Conservation (phyloP, 2,329 filamentous ascomycete genomes). For the Stachybotrys chlorohalonatus region DNA sequence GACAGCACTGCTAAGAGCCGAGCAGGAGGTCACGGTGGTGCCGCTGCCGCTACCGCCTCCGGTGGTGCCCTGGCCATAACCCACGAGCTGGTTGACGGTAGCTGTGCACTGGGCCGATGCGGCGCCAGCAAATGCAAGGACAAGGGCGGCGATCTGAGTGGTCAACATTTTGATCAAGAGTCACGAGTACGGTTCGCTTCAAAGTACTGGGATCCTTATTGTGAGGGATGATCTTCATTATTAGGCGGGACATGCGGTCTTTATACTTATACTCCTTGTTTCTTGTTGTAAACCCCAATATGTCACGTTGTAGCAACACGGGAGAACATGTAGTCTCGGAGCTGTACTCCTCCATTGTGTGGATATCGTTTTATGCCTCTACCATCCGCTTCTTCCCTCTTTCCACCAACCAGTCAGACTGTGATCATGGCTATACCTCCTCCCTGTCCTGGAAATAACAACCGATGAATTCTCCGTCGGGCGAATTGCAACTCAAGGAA, state of each 20-base stretch:
- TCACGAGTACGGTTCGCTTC: not conserved
- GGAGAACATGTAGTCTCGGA: too few relatives aligned
- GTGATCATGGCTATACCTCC: too few relatives aligned
- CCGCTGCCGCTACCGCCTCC: slow-evolving; percentile 33
- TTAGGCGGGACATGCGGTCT: not conserved
- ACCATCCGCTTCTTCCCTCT: too few relatives aligned
- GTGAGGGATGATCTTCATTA: not conserved
- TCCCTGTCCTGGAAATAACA: too few relatives aligned
- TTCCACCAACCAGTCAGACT: too few relatives aligned
- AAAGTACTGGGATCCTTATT: not conserved
- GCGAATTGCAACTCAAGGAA: too few relatives aligned
- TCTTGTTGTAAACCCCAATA: too few relatives aligned
- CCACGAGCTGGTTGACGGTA: slow-evolving; percentile 3
- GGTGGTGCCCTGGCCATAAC: slow-evolving; percentile 29
- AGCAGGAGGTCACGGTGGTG: slow-evolving; percentile 36
- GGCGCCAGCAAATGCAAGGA: not conserved
- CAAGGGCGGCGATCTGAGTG: not conserved
- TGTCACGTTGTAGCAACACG: too few relatives aligned
- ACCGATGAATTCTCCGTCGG: too few relatives aligned
- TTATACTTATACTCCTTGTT: too few relatives aligned
- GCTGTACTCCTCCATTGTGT: too few relatives aligned
- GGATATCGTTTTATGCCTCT: too few relatives aligned
- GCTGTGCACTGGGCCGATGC: not conserved
- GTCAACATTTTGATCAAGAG: not conserved
- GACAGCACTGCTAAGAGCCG: slow-evolving; percentile 27